Evolutionary conservation across 2,329 filamentous ascomycete genomes (phyloP), one percentile per base, ranked within the genome.

Genomic region (Claviceps pazoutovae): DNA sequence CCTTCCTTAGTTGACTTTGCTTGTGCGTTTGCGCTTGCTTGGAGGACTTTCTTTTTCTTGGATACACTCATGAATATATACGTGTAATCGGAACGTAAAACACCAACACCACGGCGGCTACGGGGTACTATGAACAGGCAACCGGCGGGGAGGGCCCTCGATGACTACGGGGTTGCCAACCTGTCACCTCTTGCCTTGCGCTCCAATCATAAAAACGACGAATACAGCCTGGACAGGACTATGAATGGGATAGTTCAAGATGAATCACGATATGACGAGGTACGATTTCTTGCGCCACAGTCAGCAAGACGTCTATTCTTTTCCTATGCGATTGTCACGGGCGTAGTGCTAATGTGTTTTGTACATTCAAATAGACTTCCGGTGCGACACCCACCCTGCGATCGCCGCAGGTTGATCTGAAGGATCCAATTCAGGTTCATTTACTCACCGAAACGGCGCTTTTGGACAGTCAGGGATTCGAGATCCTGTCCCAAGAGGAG

Each of bases 361-460:
- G 9, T 23, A 17, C 17, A 16, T 14, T 14, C 13, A 54, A 34
- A 34, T 34, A 34, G 53, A 23, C 44, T 8, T 16, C 21, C 48
- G 36, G 26, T 11, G 7, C 30, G 45, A 51, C 51, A 34, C 49
- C 53, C 13, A 51, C 50, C 19, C 50, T 48, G 23, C 44, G 53
- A 59, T 79, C 78, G 19, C 68, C 68, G 4, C 70, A 77, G 11
- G 74, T 83, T 57, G 78, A 84, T 59, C 71, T 83, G 50, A 79
- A 80, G 56, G 86, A 87, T 65, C 79, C 75, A 54, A 86, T 98
- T 45, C 85, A 89, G 60, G 83, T 95, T 65, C 94, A 97, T 66
- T 73, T 98, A 46, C 78, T 98, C 53, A 90, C 93, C 55, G 91
- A 97, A 71, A 97, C 88, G 19, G 93, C 93, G 19, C 79, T 98